These are phyloP conservation scores for Phyllosticta citrichinensis DNA, from an alignment of 2,329 filamentous ascomycete species.

Conservation along the genomic window DNA sequence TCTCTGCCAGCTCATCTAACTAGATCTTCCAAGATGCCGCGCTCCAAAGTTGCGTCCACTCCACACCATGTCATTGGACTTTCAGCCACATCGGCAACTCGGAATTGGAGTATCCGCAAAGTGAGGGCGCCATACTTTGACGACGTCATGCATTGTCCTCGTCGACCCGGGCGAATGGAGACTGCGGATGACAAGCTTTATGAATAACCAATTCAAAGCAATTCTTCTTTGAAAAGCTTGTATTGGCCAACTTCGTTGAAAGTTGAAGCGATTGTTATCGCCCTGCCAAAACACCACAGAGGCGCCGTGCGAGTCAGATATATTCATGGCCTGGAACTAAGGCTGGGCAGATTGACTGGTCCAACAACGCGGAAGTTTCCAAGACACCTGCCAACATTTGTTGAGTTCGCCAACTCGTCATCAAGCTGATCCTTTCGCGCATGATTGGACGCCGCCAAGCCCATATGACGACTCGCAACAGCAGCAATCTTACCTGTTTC, in stretches of 20 bases:
- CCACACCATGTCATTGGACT: not conserved
- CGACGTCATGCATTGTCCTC: not conserved
- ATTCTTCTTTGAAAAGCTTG: not conserved
- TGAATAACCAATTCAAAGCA: not conserved
- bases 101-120: not conserved
- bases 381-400: not conserved
- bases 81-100: not conserved
- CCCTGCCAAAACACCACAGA: not conserved
- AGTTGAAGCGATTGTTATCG: not conserved
- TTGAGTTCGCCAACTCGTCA: not conserved
- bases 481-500: not conserved
- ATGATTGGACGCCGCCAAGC: not conserved
- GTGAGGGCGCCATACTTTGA: not conserved
- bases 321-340: not conserved
- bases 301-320: not conserved
- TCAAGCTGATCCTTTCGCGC: not conserved
- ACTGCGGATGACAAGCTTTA: not conserved
- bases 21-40: not conserved
- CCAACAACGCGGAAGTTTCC: not conserved
- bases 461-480: not conserved
- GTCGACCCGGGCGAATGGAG: not conserved
- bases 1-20: not conserved
- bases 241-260: not conserved
- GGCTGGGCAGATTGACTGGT: not conserved
- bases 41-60: not conserved